Conservation (phyloP, 805 yeast species). For the Ogataea paradorogensis region DNA sequence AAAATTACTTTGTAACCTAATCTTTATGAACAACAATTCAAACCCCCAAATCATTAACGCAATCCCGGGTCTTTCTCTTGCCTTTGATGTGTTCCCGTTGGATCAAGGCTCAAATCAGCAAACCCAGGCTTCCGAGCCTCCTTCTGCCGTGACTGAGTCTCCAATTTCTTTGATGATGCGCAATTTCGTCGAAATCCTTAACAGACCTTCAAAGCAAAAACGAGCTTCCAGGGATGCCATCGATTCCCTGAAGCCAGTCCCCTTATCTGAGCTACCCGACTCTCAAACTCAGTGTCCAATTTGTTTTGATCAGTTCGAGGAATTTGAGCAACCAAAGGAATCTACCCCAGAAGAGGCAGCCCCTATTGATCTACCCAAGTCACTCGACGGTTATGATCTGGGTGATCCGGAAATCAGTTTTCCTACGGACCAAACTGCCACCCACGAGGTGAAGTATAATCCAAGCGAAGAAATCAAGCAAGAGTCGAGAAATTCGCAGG, state of each 20-base stretch:
- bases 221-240: conserved; percentile 34
- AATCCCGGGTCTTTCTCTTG: conserved; percentile 19
- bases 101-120: background rate
- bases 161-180: conserved; percentile 22
- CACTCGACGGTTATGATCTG: conserved; percentile 19
- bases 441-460: conserved; percentile 15
- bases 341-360: background rate
- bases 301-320: conserved; percentile 38
- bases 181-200: conserved; percentile 18
- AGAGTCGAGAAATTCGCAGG: background rate
- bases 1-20: background rate
- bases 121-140: conserved; percentile 10
- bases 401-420: conserved; percentile 29
- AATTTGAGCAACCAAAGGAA: conserved; percentile 4
- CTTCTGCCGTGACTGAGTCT: conserved; percentile 15
- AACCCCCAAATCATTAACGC: conserved; percentile 5
- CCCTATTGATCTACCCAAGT: conserved; percentile 12
- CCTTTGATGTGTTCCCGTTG: conserved; percentile 16
- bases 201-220: conserved; percentile 19
- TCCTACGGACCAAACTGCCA: conserved; percentile 29
- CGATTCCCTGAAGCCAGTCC: conserved; percentile 29
- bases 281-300: conserved; percentile 39
- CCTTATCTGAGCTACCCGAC: conserved; percentile 28
- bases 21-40: conserved; percentile 3
- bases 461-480: conserved; percentile 10